Base-by-base conservation (phyloP, 192 early-diverging fungal species). In the Coemansia sp. region DNA sequence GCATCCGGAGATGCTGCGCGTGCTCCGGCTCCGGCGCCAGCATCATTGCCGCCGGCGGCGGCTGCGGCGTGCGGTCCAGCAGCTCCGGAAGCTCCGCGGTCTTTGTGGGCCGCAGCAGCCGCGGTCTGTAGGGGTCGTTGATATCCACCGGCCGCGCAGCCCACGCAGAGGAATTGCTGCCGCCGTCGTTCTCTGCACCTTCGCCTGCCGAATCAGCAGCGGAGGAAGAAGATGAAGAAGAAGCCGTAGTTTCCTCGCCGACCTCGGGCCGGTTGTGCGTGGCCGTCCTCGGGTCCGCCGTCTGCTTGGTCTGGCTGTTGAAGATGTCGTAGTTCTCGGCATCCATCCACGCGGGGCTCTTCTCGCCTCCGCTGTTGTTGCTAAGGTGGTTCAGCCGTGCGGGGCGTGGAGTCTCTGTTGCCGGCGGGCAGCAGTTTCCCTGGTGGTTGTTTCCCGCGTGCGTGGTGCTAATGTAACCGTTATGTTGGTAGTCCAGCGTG, bases 61-160 rank as follows among this genome's bases (percentile, higher is more conserved):
- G 10, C 53, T 8, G 12, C 9, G 38, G 60, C 5, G 64, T 44
- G 45, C 22, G 32, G 40, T 65, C 64, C 17, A 75, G 58, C 20
- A 80, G 59, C 32, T 45, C 69, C 0, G 77, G 72, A 69, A 80
- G 53, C 1, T 46, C 55, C 2, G 69, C 57, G 4, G 77, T 80
- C 63, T 71, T 71, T 2, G 69, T 75, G 10, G 72, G 54, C 41
- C 58, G 69, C 57, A 69, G 48, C 57, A 79, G 56, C 54, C 60
- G 67, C n/a, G 37, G 13, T 17, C 32, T 48, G 42, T 59, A 12
- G 37, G 39, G 9, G 40, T 16, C 39, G 56, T 57, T 51, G 39
- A 65, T 65, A 12, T 39, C n/a, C n/a, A 20, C 41, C 20, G 50
- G 25, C 38, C 42, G 37, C 12, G 10, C 20, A 22, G 53, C 8